phyloP scores from a whole-genome alignment of 169 alveolate species.

The Eimeria necatrix region DNA sequence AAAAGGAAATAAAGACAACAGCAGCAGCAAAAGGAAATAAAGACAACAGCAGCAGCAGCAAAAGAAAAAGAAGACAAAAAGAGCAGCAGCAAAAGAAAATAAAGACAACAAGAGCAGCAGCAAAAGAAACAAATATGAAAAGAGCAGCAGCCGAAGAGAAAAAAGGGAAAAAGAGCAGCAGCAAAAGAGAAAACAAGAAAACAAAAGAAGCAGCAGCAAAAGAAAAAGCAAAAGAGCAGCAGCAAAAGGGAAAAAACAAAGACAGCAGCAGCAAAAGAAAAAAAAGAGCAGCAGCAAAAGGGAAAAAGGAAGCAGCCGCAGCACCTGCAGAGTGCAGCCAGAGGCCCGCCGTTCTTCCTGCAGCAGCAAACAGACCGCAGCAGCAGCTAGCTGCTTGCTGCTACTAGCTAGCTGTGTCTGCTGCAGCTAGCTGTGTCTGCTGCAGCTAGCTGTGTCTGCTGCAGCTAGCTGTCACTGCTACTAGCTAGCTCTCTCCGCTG shows the following conservation, averaged over 20 bases:
- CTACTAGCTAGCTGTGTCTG: too few relatives aligned
- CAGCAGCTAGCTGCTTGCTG: neutral
- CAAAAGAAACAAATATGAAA: neutral
- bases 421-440: too few relatives aligned
- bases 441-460: too few relatives aligned
- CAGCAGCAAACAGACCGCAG: neutral
- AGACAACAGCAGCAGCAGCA: neutral
- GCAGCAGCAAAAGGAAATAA: slow-evolving; percentile 18
- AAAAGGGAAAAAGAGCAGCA: neutral
- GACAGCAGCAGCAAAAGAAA: neutral
- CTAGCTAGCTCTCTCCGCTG: too few relatives aligned
- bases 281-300: neutral
- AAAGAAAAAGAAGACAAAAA: neutral
- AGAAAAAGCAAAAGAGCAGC: neutral
- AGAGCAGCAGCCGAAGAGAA: neutral
- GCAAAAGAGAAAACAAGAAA: neutral
- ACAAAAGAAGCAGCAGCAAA: neutral
- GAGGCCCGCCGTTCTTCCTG: slow-evolving; percentile 34
- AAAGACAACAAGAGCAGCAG: neutral
- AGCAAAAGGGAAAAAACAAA: neutral
- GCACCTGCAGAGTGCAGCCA: slow-evolving; percentile 24
- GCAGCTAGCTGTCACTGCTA: too few relatives aligned
- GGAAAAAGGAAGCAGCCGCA: slow-evolving; percentile 8
- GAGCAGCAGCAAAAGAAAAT: neutral
- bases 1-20: neutral